These are phyloP conservation scores for Trichoderma hamatum DNA, from an alignment of 2,329 filamentous ascomycete species.

Conservation along the genomic window DNA sequence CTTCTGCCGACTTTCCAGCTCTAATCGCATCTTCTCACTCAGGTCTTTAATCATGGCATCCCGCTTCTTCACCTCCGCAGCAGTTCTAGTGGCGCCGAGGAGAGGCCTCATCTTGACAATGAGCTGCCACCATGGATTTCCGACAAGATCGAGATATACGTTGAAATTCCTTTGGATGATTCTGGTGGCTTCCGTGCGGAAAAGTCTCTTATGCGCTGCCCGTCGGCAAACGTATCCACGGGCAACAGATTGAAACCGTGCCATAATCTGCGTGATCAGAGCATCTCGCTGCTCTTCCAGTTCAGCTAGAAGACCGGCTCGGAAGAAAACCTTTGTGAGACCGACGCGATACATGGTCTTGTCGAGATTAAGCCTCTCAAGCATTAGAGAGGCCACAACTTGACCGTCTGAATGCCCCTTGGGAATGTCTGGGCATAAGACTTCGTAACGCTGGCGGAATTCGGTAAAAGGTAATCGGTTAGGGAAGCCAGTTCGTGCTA, in stretches of 20 bases:
- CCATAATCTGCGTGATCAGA: constrained; percentile 91
- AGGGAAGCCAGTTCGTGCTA: constrained; percentile 94
- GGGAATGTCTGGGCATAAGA: constrained; percentile 85
- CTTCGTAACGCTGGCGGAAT: constrained; percentile 94
- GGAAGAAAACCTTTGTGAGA: constrained; percentile 96
- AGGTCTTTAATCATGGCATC: constrained; percentile 92
- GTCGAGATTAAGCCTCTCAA: constrained; percentile 86
- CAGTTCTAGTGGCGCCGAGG: constrained; percentile 86
- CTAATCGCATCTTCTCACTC: constrained; percentile 78
- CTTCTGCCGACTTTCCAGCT: constrained; percentile 72
- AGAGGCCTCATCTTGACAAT: constrained; percentile 95
- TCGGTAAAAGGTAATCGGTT: constrained; percentile 91
- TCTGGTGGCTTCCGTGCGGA: constrained; percentile 89
- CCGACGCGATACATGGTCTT: constrained; percentile 87
- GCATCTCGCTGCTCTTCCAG: constrained; percentile 94
- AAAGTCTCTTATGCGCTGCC: constrained; percentile 88
- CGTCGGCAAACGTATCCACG: constrained; percentile 87
- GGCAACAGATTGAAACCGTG: constrained; percentile 87
- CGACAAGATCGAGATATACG: constrained; percentile 84
- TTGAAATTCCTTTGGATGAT: constrained; percentile 96
- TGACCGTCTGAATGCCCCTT: constrained; percentile 92
- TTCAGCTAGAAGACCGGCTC: constrained; percentile 92
- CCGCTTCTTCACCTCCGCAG: constrained; percentile 89
- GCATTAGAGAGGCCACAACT: constrained; percentile 78
- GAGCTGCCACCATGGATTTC: constrained; percentile 97